Evolutionary conservation across 2,329 filamentous ascomycete genomes (phyloP), one percentile per base, ranked within the genome.

Genomic region (Fusarium ramigenum): DNA sequence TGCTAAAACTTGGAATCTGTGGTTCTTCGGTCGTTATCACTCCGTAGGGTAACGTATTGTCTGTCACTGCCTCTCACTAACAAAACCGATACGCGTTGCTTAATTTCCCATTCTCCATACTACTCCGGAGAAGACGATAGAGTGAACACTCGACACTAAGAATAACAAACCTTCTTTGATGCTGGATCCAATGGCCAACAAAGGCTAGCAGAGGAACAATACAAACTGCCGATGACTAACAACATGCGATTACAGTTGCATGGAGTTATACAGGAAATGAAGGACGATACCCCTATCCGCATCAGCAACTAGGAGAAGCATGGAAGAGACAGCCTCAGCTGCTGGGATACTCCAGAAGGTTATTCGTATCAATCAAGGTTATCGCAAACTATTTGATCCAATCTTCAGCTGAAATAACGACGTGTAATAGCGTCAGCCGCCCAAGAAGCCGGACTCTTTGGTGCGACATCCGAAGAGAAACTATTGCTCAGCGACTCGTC

Each of bases 391-490:
- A 28, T 58, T 36, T 61, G 36, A 42, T 37, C 39, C 44, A 62
- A 40, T 25, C 39, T 21, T 47, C 23, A 70, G 50, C 56, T 66
- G 60, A 69, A 39, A 28, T 68, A 44, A 53, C 42, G 44, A 66
- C 47, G 44, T 37, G 12, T 43, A 30, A 60, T 65, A 47, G 47
- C 37, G 40, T 12, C n/a, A n/a, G 46, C 25, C 19, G 42, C 39
- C 34, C 21, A 57, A 30, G 39, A 36, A 40, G 19, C 62, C 60
- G 39, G 61, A 21, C 32, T 54, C 23, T 46, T 46, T 74, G 59
- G 71, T 73, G 71, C 70, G 70, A 49, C 71, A 74, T 25, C 59
- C 52, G 56, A 60, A 0, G 32, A 30, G 19, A 53, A 56, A 32
- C 56, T 74, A 62, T 53, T 66, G 42, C 37, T 36, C 36, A 34